A percentile compares a stretch with the other conserved stretches of the same genome.
These are phyloP conservation scores for Piromyces finnis DNA, from an alignment of 192 early-diverging fungal genomes.

Conservation along the genomic window DNA sequence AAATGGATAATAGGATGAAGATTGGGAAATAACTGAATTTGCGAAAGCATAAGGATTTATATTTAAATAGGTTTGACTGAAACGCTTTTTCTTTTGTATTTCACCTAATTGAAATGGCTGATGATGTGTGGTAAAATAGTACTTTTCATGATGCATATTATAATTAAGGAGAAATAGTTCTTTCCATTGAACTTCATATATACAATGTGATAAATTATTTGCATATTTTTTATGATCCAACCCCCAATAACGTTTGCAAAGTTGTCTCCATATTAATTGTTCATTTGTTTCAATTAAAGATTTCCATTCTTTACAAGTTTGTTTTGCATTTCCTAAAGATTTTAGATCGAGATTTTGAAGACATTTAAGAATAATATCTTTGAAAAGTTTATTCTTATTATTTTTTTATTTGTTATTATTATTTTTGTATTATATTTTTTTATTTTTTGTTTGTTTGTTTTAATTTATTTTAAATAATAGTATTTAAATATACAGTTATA, in stretches of 20 bases:
- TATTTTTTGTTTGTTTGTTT: no score
- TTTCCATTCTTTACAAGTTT: background rate
- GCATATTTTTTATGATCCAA: background rate
- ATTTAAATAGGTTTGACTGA: background rate
- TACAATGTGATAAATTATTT: background rate
- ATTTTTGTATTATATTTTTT: background rate
- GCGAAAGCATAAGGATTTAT: background rate
- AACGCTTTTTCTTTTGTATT: background rate
- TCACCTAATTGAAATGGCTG: background rate
- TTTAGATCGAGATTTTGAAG: background rate
- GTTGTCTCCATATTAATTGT: background rate
- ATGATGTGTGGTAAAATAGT: background rate
- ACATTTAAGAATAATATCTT: background rate
- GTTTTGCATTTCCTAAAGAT: background rate
- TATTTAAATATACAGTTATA: no score
- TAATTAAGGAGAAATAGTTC: background rate
- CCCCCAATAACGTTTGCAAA: background rate
- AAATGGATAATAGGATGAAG: background rate
- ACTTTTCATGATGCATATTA: background rate
- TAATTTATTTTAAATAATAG: no score
- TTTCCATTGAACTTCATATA: background rate
- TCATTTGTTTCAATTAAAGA: background rate
- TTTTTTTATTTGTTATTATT: background rate
- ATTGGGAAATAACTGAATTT: background rate
- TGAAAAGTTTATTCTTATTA: background rate